Conservation (phyloP, 768 basidiomycete species). For the Rhizopogon salebrosus region DNA sequence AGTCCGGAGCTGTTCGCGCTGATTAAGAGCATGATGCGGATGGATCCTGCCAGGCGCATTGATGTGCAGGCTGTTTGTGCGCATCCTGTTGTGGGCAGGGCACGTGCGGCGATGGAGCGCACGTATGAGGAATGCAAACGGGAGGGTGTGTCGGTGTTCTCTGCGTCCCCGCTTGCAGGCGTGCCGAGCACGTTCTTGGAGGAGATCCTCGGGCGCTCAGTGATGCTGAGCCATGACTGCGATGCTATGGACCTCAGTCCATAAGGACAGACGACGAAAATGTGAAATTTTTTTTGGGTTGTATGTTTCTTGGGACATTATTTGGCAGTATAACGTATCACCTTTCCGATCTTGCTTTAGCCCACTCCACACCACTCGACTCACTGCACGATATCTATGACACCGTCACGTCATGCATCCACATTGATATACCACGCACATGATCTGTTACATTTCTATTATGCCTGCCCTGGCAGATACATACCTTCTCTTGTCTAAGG, state of each 20-base stretch:
- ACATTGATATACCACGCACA: constrained; percentile 17
- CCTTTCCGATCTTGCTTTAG: constrained; percentile 28
- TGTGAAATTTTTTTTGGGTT: constrained; percentile 14
- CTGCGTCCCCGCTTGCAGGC: constrained; percentile 58
- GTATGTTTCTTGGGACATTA: constrained; percentile 32
- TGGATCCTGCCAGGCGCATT: constrained; percentile 57
- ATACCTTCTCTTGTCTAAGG: no score
- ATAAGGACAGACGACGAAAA: constrained; percentile 18
- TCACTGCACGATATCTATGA: constrained; percentile 5
- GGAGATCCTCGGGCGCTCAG: constrained; percentile 43
- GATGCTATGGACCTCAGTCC: constrained; percentile 36
- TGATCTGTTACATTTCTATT: not conserved
- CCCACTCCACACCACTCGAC: not conserved
- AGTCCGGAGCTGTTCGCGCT: constrained; percentile 64
- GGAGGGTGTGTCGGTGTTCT: constrained; percentile 39
- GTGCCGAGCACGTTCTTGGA: constrained; percentile 61
- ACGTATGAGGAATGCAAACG: constrained; percentile 32
- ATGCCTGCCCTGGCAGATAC: no score
- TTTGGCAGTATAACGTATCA: constrained; percentile 31
- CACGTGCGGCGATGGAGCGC: constrained; percentile 59
- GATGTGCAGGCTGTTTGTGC: constrained; percentile 49
- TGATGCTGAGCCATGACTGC: constrained; percentile 11
- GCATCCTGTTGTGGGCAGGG: constrained; percentile 61
- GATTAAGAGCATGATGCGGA: constrained; percentile 74
- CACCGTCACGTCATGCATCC: constrained; percentile 10